Conservation (phyloP, 768 basidiomycete species). For the Coprinopsis sp. region DNA sequence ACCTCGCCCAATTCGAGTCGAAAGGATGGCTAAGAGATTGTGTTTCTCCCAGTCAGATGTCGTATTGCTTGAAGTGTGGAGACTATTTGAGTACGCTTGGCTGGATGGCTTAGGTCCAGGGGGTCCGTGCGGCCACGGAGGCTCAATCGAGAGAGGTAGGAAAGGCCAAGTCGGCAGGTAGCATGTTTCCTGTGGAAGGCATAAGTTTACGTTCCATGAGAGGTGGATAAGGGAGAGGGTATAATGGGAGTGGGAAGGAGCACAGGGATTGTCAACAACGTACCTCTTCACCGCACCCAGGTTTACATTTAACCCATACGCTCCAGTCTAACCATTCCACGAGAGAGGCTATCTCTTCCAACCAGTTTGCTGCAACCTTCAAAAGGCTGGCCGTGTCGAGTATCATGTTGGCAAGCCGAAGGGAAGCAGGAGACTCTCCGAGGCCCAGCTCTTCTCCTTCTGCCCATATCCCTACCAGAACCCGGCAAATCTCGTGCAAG, state of each 20-base stretch:
- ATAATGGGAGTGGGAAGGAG: too few species aligned
- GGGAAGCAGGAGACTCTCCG: conserved; percentile 5
- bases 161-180: conserved; percentile 43
- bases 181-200: conserved; percentile 31
- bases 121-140: not conserved
- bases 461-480: conserved; percentile 44
- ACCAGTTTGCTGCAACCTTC: not conserved
- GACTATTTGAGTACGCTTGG: too few species aligned
- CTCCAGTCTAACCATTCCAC: conserved; percentile 53
- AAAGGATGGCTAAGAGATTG: too few species aligned
- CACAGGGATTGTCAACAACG: too few species aligned
- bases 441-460: conserved; percentile 29
- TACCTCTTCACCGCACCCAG: conserved; percentile 42
- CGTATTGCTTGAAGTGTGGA: too few species aligned
- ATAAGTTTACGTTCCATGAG: not conserved
- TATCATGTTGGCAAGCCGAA: conserved; percentile 3
- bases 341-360: conserved; percentile 16
- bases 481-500: conserved; percentile 41
- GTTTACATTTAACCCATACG: conserved; percentile 43
- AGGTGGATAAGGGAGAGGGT: not conserved
- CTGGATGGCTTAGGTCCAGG: too few species aligned
- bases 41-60: too few species aligned
- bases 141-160: conserved; percentile 15
- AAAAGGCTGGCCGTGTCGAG: too few species aligned
- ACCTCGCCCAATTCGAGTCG: too few species aligned